phyloP scores from a whole-genome alignment of 768 basidiomycete genomes.

The Gloeostereum incarnatum region DNA sequence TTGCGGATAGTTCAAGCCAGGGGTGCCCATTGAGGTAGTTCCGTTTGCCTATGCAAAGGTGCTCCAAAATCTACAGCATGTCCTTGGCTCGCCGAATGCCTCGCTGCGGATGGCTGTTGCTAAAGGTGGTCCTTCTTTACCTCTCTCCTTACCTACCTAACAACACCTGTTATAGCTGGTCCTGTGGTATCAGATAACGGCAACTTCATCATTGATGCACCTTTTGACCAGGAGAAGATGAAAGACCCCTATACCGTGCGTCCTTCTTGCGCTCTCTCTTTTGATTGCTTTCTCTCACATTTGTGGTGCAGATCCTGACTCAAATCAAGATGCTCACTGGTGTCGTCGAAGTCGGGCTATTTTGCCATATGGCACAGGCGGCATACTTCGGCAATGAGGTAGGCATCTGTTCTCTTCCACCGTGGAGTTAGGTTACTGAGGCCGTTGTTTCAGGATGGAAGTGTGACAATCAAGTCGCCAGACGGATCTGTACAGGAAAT shows the following conservation, averaged over 20 bases:
- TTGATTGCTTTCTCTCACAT: background rate
- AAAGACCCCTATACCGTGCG: constrained; percentile 52
- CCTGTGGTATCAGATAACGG: constrained; percentile 97
- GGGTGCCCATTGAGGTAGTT: too few relatives aligned
- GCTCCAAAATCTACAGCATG: constrained; percentile 55
- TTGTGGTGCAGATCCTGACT: constrained; percentile 48
- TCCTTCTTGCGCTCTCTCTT: constrained; percentile 2
- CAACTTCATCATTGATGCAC: constrained; percentile 96
- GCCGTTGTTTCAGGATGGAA: too few relatives aligned
- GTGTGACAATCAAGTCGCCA: too few relatives aligned
- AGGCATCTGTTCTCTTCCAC: constrained; percentile 9
- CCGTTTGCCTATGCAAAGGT: constrained; percentile 94
- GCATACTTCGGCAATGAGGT: constrained; percentile 96
- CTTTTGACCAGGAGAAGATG: constrained; percentile 68
- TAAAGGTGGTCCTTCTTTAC: constrained; percentile 32
- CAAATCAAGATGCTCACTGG: constrained; percentile 93
- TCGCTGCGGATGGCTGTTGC: constrained; percentile 88
- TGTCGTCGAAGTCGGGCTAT: constrained; percentile 98
- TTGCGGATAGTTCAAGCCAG: constrained; percentile 58
- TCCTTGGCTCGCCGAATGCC: constrained; percentile 59
- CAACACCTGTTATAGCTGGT: constrained; percentile 46
- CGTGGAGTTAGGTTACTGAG: too few relatives aligned
- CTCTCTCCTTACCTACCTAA: background rate
- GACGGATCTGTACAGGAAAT: too few relatives aligned
- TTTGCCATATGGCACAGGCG: constrained; percentile 85